Percentiles rank a stretch among this genome's conserved stretches.
Conservation (phyloP, 2,329 filamentous ascomycete species). For the Talaromyces pinophilus region DNA sequence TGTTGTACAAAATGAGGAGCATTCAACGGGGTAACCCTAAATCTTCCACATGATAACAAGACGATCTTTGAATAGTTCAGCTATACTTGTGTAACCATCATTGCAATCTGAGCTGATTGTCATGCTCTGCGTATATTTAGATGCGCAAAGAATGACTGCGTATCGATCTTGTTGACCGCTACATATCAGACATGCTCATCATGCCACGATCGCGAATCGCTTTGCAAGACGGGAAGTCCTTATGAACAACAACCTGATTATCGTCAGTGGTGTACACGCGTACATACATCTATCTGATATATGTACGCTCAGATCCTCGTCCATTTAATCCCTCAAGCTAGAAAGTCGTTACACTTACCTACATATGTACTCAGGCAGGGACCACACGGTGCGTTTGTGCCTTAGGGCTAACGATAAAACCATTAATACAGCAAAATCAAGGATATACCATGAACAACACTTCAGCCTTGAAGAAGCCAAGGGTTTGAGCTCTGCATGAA, state of each 20-base stretch:
- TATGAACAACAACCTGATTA: neutral
- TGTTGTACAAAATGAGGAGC: neutral
- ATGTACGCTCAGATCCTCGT: neutral
- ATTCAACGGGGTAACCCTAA: constrained; percentile 8
- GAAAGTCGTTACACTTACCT: constrained; percentile 3
- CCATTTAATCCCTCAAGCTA: neutral
- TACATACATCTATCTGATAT: neutral
- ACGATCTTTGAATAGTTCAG: neutral
- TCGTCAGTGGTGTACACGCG: neutral
- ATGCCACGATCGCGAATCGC: neutral
- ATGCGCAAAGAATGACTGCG: neutral
- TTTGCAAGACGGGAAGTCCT: neutral
- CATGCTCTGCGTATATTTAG: neutral
- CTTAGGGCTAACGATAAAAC: neutral
- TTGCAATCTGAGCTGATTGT: neutral
- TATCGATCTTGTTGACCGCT: neutral
- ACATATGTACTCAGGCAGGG: neutral
- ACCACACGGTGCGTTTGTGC: neutral
- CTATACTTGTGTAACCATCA: neutral
- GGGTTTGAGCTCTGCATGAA: neutral
- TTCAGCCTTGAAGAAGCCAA: neutral
- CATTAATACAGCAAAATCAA: neutral
- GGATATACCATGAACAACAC: constrained; percentile 1
- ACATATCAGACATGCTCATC: neutral
- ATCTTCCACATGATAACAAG: neutral